phyloP scores from a whole-genome alignment of 2,329 filamentous ascomycete species.

The Dothistroma pini region DNA sequence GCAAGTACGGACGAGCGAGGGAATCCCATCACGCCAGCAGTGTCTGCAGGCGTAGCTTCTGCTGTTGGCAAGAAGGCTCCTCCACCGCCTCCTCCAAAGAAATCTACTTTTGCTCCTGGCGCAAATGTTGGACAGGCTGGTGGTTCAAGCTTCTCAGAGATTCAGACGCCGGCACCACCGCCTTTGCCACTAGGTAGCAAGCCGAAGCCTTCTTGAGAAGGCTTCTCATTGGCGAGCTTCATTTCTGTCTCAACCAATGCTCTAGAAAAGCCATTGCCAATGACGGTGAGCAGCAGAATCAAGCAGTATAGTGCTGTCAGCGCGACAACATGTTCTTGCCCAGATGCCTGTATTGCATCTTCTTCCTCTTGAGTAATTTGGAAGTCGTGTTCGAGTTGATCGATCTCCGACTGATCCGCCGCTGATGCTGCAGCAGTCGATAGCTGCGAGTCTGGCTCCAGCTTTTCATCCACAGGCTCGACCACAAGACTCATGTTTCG shows the following conservation, averaged over 20 bases:
- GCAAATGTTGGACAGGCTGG: slow-evolving; percentile 25
- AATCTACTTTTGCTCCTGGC: slow-evolving; percentile 43
- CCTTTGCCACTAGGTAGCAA: slow-evolving; percentile 58
- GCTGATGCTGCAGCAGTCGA: neutral
- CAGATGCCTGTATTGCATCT: neutral
- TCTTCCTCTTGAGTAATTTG: neutral
- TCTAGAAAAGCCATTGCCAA: neutral
- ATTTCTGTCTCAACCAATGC: too few species aligned
- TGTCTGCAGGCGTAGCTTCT: slow-evolving; percentile 22
- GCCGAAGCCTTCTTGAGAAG: slow-evolving; percentile 39
- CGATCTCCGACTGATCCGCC: neutral
- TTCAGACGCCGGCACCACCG: slow-evolving; percentile 43
- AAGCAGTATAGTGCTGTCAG: neutral
- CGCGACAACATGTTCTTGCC: neutral
- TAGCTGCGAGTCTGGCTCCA: neutral
- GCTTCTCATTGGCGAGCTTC: too few species aligned
- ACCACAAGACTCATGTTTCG: neutral
- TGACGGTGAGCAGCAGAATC: neutral
- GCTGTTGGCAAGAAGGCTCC: slow-evolving; percentile 51
- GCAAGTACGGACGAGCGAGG: slow-evolving; percentile 29
- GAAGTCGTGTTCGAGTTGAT: slow-evolving; percentile 10
- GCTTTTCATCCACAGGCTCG: neutral
- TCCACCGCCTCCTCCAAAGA: slow-evolving; percentile 57
- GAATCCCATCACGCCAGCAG: slow-evolving; percentile 12
- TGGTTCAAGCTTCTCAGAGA: slow-evolving; percentile 14